Conservation (phyloP, 805 yeast species). For the Metschnikowia hibisci region DNA sequence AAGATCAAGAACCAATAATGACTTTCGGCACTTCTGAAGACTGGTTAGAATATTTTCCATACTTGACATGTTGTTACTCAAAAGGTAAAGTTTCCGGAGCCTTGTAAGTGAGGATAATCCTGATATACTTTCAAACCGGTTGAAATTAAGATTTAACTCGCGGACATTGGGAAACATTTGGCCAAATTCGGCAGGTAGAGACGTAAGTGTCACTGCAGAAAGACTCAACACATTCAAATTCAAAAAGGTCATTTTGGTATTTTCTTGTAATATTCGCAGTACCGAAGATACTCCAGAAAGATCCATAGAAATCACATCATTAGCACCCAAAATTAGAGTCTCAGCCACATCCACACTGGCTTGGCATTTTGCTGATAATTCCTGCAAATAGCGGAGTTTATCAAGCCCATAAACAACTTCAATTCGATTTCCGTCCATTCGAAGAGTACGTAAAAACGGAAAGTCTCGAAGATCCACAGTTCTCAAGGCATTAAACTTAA, state of each 20-base stretch:
- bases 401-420: conserved; percentile 23
- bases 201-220: conserved; percentile 44
- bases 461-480: conserved; percentile 29
- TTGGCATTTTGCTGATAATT: conserved; percentile 41
- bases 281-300: conserved; percentile 36
- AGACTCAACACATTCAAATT: conserved; percentile 40
- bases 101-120: conserved; percentile 31
- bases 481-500: conserved; percentile 37
- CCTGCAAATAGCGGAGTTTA: conserved; percentile 34
- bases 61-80: conserved; percentile 43
- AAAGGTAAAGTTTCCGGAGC: conserved; percentile 38
- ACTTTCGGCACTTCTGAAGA: conserved; percentile 26
- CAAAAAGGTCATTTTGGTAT: conserved; percentile 18
- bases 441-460: conserved; percentile 40
- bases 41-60: conserved; percentile 32
- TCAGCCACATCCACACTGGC: conserved; percentile 17
- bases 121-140: conserved; percentile 34
- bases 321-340: conserved; percentile 17
- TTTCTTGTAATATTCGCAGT: neutral
- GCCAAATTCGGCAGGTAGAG: conserved; percentile 36
- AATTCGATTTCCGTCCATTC: conserved; percentile 44
- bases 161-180: conserved; percentile 43
- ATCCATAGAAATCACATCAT: conserved; percentile 32
- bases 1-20: conserved; percentile 41
- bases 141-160: conserved; percentile 50